Conservation (phyloP, 2,329 filamentous ascomycete species). For the Chaetothyriales sp. region DNA sequence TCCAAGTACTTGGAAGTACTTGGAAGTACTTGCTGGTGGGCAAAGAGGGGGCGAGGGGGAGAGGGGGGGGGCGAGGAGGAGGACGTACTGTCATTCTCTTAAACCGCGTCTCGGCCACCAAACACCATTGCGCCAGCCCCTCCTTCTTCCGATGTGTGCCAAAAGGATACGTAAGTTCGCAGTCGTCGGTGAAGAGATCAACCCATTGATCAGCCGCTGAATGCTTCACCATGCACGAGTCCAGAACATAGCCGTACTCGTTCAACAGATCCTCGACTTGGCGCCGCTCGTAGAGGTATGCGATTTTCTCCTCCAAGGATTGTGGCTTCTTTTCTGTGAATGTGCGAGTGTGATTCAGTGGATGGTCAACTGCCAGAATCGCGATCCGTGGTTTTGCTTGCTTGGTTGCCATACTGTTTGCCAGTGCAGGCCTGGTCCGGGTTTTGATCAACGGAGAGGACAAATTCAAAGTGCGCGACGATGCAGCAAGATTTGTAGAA, state of each 20-base stretch:
- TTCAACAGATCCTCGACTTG: conserved; percentile 44
- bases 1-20: neutral
- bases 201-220: conserved; percentile 3
- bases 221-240: conserved; percentile 6
- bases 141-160: conserved; percentile 5
- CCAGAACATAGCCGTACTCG: conserved; percentile 25
- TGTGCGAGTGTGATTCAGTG: neutral
- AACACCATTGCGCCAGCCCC: conserved; percentile 5
- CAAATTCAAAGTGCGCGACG: neutral
- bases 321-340: conserved; percentile 1
- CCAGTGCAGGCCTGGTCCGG: no score
- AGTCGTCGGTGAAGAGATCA: conserved; percentile 8
- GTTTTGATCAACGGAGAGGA: neutral
- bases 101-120: conserved; percentile 7
- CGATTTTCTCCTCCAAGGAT: conserved; percentile 3
- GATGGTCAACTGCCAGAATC: conserved; percentile 3
- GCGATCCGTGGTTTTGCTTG: conserved; percentile 1
- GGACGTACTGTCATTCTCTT: conserved; percentile 6
- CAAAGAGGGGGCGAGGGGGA: neutral
- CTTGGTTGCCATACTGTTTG: neutral
- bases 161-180: conserved; percentile 6
- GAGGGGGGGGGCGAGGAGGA: no score
- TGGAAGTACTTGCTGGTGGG: no score
- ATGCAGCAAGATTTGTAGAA: neutral
- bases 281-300: conserved; percentile 10